Evolutionary conservation across 805 yeast genomes (phyloP), one percentile per base, ranked within the genome.

Genomic region (Komagataella kurtzmanii): DNA sequence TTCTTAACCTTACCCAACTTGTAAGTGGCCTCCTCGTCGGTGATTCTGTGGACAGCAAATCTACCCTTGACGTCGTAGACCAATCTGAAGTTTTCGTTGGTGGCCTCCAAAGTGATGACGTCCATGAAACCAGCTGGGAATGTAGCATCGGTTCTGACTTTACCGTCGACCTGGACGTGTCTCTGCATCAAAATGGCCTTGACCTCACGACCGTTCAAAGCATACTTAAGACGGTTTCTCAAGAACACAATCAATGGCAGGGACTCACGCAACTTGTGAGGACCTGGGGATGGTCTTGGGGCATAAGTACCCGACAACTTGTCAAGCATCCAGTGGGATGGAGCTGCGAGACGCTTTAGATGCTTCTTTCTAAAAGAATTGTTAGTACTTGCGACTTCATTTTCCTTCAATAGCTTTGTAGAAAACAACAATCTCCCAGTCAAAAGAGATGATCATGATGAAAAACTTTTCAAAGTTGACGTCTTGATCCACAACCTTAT

Each of bases 311-410:
- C 99, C 72, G 97, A 87, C 80, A 93, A 82, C 81, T 93, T 93
- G 95, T 95, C 99, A 81, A 93, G 88, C 95, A 93, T 87, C 99
- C 99, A 93, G 85, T 93, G 99, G 81, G 90, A 85, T 83, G 99
- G 99, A 75, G 99, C 99, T 75, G 98, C 97, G 78, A 91, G 85
- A 85, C 98, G 89, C 85, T 91, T 90, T 76, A 90, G 85, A 76
- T 91, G 97, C 84, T 91, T 90, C 90, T 89, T 88, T 85, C 90
- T 86, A 71, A 44, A 44, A 4, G 46, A 17, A 19, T 17, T 44
- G 18, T 44, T 19, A 17, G 46, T 44, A 47, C 44, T 49, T 21
- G 47, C 45, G n/a, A 45, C 19, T 17, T 19, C 17, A 17, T 21
- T 21, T 3, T 21, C 23, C 40, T 17, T 44, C n/a, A 17, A 17